These are phyloP conservation scores for Pichia sp. DNA, from an alignment of 1,139 yeast species.

Conservation along the genomic window DNA sequence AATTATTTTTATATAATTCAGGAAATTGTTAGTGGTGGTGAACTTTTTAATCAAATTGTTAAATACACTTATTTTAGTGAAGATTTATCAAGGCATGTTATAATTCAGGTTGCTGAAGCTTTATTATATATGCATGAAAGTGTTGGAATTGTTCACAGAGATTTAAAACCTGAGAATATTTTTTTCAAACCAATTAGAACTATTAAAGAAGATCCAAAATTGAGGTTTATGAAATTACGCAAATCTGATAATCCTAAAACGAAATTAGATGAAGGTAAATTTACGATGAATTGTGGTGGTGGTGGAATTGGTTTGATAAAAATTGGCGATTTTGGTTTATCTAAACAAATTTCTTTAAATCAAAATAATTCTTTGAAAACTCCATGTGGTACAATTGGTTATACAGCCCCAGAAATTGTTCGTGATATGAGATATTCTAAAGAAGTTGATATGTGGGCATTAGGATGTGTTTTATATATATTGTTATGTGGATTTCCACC, in stretches of 20 bases:
- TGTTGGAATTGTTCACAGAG: conserved; percentile 87
- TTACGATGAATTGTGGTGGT: conserved; percentile 71
- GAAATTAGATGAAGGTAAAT: conserved; percentile 83
- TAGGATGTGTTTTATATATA: conserved; percentile 89
- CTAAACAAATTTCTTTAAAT: conserved; percentile 64
- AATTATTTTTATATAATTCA: conserved; percentile 72
- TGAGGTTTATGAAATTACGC: conserved; percentile 40
- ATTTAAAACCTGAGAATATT: conserved; percentile 90
- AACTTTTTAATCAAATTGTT: conserved; percentile 52
- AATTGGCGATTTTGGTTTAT: conserved; percentile 83
- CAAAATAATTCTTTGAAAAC: conserved; percentile 56
- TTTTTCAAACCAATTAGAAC: conserved; percentile 71
- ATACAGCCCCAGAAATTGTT: conserved; percentile 93
- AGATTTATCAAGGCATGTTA: conserved; percentile 75
- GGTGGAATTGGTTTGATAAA: conserved; percentile 85
- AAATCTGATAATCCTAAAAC: conserved; percentile 67
- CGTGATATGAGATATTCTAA: conserved; percentile 79
- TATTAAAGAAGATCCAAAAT: conserved; percentile 38
- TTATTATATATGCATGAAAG: conserved; percentile 74
- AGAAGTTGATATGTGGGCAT: conserved; percentile 93
- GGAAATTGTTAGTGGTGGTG: conserved; percentile 90
- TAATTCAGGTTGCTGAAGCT: conserved; percentile 77
- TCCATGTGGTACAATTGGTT: conserved; percentile 87
- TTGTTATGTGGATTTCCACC: conserved; percentile 94
- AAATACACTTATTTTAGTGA: conserved; percentile 87